These are phyloP conservation scores for Clathrospora elynae DNA, from an alignment of 2,329 filamentous ascomycete species.

Conservation along the genomic window DNA sequence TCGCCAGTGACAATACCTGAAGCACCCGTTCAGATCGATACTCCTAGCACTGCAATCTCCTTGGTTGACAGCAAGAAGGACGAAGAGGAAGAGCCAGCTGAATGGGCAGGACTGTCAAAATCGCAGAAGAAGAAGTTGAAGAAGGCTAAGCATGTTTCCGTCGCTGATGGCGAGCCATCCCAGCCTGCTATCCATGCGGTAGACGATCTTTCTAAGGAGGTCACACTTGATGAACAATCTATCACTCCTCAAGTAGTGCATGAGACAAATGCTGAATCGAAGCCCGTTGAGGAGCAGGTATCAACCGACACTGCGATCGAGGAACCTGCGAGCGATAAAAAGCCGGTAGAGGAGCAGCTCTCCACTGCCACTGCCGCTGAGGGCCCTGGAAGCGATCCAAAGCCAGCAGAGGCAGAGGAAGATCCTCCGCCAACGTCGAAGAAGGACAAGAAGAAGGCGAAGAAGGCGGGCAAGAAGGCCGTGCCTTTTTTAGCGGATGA, in stretches of 20 bases:
- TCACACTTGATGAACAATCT: constrained; percentile 7
- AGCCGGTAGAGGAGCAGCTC: constrained; percentile 4
- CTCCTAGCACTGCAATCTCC: not conserved
- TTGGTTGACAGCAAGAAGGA: constrained; percentile 4
- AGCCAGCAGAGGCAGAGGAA: constrained; percentile 14
- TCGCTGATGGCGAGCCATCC: constrained; percentile 17
- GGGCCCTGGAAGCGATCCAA: constrained; percentile 5
- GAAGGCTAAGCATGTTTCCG: constrained; percentile 33
- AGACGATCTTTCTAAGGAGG: constrained; percentile 11
- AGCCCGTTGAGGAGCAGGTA: constrained; percentile 4
- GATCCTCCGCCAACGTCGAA: constrained; percentile 13
- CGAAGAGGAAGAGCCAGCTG: constrained; percentile 13
- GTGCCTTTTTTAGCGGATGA: constrained; percentile 43
- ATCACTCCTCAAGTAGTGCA: not conserved
- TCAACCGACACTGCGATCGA: not conserved
- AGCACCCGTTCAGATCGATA: not conserved
- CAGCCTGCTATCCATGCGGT: constrained; percentile 15
- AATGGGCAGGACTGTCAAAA: constrained; percentile 29
- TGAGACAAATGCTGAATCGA: constrained; percentile 1
- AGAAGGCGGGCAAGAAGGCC: constrained; percentile 29
- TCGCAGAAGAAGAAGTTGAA: constrained; percentile 38
- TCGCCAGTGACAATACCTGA: not conserved
- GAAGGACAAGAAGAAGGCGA: constrained; percentile 36
- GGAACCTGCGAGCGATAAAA: constrained; percentile 1
- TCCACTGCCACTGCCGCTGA: constrained; percentile 1